Percentiles rank a stretch among this genome's conserved stretches.
phyloP scores from a whole-genome alignment of 2,329 filamentous ascomycete genomes.

The Cytospora paraplurivora region DNA sequence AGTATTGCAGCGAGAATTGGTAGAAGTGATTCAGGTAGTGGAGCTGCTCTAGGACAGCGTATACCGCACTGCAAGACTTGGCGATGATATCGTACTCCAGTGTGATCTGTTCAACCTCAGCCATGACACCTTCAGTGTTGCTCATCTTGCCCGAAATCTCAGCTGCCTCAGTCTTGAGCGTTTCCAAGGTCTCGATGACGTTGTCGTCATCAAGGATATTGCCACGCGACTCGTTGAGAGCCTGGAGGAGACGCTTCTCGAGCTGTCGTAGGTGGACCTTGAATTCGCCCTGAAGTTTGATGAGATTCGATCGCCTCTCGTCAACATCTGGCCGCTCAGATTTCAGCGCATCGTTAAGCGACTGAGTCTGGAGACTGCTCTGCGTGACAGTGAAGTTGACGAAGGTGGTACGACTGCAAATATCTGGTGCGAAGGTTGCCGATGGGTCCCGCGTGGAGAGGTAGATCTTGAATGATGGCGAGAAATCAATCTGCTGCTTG shows the following conservation, averaged over 20 bases:
- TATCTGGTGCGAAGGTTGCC: constrained; percentile 90
- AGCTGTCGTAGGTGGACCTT: constrained; percentile 95
- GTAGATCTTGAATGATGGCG: constrained; percentile 92
- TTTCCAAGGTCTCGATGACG: constrained; percentile 96
- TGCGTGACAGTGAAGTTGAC: constrained; percentile 99
- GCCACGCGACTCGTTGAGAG: constrained; percentile 93
- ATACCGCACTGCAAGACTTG: constrained; percentile 93
- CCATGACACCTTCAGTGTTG: constrained; percentile 97
- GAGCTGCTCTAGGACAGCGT: constrained; percentile 93
- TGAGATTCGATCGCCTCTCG: constrained; percentile 91
- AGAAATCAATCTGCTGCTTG: constrained; percentile 99
- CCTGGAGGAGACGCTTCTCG: constrained; percentile 90
- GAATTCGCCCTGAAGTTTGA: constrained; percentile 99
- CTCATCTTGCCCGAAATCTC: constrained; percentile 96
- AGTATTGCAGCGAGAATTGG: constrained; percentile 98
- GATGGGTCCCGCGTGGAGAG: constrained; percentile 95
- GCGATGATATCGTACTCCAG: constrained; percentile 93
- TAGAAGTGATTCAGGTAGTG: constrained; percentile 99
- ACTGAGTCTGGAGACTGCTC: constrained; percentile 97
- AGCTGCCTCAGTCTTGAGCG: constrained; percentile 93
- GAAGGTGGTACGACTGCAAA: constrained; percentile 97
- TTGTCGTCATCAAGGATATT: constrained; percentile 99
- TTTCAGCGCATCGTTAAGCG: constrained; percentile 94
- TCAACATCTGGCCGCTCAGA: constrained; percentile 97
- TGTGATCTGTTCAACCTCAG: constrained; percentile 94